Conservation (phyloP, 345 rosid species). For the Heritiera fomes region DNA sequence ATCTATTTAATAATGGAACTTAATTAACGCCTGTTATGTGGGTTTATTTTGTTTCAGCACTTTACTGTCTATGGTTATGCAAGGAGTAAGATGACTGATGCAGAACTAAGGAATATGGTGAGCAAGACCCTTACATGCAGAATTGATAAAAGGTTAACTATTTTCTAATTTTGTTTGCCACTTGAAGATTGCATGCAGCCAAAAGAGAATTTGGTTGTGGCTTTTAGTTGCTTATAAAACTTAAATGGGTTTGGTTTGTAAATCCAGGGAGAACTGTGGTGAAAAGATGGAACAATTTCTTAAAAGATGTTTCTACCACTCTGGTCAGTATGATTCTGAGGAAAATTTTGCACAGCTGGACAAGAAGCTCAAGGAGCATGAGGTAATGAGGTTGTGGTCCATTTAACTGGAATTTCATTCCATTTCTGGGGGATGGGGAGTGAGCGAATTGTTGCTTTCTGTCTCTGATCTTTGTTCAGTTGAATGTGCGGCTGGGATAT, state of each 20-base stretch:
- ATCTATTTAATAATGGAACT: not conserved
- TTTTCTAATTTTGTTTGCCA: slow-evolving; percentile 2
- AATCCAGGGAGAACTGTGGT: slow-evolving; percentile 80
- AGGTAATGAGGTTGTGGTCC: slow-evolving; percentile 49
- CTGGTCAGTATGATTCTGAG: slow-evolving; percentile 93
- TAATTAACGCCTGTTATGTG: slow-evolving; percentile 1
- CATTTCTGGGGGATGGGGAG: not conserved
- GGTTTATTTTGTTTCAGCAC: slow-evolving; percentile 56
- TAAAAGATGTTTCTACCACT: slow-evolving; percentile 89
- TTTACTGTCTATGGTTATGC: slow-evolving; percentile 93
- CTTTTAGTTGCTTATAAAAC: slow-evolving; percentile 22
- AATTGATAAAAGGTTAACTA: slow-evolving; percentile 82
- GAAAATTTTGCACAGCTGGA: slow-evolving; percentile 76
- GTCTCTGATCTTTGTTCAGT: not conserved
- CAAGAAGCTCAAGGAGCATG: slow-evolving; percentile 78
- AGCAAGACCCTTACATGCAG: slow-evolving; percentile 97
- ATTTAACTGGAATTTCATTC: not conserved
- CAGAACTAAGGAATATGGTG: slow-evolving; percentile 87
- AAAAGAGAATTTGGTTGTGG: not conserved
- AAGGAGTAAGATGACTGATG: slow-evolving; percentile 96
- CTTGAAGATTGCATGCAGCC: not conserved
- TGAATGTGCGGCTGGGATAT: not conserved
- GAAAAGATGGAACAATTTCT: slow-evolving; percentile 98
- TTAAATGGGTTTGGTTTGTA: not conserved
- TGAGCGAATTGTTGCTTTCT: not conserved